phyloP scores from a whole-genome alignment of 305 asterid genomes.

The Euphrasia arctica region DNA sequence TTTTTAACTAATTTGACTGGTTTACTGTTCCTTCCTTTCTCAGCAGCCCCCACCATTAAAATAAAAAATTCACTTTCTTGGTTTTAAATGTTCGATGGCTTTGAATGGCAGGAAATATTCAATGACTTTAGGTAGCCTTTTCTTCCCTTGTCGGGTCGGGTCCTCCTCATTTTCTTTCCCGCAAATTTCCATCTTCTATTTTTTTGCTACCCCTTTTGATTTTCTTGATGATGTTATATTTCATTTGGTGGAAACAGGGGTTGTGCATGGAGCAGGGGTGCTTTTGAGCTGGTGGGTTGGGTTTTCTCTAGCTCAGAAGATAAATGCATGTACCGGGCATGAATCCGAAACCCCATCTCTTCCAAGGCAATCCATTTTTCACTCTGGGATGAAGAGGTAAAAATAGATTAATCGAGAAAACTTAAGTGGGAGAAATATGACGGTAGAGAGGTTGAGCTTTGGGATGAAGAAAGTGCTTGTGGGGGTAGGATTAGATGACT shows the following conservation, averaged over 20 bases:
- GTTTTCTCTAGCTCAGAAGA: slow-evolving; percentile 22
- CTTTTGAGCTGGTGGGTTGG: slow-evolving; percentile 45
- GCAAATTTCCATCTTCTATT: slow-evolving; percentile 29
- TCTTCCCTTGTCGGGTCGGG: slow-evolving; percentile 32
- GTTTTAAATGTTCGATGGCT: slow-evolving; percentile 42
- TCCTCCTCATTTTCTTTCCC: slow-evolving; percentile 18
- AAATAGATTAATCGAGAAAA: slow-evolving; percentile 21
- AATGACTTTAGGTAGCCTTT: slow-evolving; percentile 48
- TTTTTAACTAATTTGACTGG: slow-evolving; percentile 23
- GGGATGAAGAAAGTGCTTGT: slow-evolving; percentile 47
- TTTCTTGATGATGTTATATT: slow-evolving; percentile 23
- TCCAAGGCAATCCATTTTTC: slow-evolving; percentile 18
- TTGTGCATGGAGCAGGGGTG: slow-evolving; percentile 27
- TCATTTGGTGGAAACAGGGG: slow-evolving; percentile 26
- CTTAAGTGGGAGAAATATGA: slow-evolving; percentile 33
- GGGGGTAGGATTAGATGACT: slow-evolving; percentile 52
- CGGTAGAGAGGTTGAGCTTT: slow-evolving; percentile 32
- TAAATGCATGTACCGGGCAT: slow-evolving; percentile 19
- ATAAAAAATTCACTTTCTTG: slow-evolving; percentile 26
- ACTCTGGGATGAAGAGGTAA: slow-evolving; percentile 31
- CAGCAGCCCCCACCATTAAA: slow-evolving; percentile 37
- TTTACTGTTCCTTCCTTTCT: slow-evolving; percentile 28
- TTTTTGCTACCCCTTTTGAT: not conserved
- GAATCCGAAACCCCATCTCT: slow-evolving; percentile 25
- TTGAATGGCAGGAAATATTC: slow-evolving; percentile 35